These are phyloP conservation scores for Salix suchowensis DNA, from an alignment of 345 rosid genomes.

Conservation along the genomic window DNA sequence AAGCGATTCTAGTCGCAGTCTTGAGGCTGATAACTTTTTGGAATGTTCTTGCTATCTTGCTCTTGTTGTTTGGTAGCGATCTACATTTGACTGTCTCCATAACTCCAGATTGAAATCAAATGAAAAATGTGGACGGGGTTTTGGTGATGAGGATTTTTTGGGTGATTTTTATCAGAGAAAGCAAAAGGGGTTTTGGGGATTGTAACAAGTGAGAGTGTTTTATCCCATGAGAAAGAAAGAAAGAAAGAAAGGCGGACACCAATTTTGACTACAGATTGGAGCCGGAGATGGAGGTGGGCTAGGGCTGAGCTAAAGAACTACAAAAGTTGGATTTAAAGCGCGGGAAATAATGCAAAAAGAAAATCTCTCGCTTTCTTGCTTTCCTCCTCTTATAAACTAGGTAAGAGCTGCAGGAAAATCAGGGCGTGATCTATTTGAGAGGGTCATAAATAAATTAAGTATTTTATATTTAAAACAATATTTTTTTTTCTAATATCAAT, in stretches of 20 bases:
- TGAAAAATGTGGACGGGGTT: neutral
- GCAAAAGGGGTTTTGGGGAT: neutral
- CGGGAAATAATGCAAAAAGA: constrained; percentile 17
- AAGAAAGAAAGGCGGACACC: constrained; percentile 21
- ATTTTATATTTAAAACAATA: too few species aligned
- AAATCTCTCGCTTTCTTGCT: neutral
- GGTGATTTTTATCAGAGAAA: constrained; percentile 6
- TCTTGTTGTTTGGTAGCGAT: constrained; percentile 39
- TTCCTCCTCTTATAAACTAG: neutral
- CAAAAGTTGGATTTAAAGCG: constrained; percentile 31
- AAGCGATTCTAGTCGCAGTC: constrained; percentile 43
- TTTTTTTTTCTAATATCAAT: too few species aligned
- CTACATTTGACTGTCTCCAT: constrained; percentile 59
- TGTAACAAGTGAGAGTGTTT: constrained; percentile 18
- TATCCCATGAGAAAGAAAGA: neutral
- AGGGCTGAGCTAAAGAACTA: neutral
- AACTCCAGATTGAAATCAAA: neutral
- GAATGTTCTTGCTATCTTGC: constrained; percentile 63
- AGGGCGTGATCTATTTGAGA: too few species aligned
- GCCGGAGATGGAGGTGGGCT: constrained; percentile 22
- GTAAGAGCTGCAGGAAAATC: neutral
- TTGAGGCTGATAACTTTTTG: constrained; percentile 58
- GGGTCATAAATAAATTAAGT: too few species aligned
- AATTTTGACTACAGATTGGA: constrained; percentile 40
- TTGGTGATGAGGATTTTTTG: constrained; percentile 2